Evolutionary conservation across 441 rosid genomes (phyloP).

Genomic region (Populus tomentosa): DNA sequence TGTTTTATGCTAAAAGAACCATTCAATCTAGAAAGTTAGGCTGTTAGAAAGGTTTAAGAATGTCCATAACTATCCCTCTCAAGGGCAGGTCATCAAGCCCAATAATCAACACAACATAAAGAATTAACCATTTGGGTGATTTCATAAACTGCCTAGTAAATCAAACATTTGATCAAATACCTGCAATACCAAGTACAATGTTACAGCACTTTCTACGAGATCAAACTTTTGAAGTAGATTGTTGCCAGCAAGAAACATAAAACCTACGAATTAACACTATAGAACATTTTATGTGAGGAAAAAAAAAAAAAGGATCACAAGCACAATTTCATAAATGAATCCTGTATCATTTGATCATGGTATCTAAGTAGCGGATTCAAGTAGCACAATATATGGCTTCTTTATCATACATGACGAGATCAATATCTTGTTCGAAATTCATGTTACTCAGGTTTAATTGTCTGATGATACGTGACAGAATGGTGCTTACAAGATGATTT

Average conservation of each 20-base stretch:
- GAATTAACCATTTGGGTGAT: background rate
- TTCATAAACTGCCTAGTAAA: background rate
- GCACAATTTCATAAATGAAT: background rate
- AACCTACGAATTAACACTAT: background rate
- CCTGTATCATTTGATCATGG: background rate
- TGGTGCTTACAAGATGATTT: background rate
- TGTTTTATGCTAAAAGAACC: background rate
- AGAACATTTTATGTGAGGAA: background rate
- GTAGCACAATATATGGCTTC: background rate
- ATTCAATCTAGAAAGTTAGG: background rate
- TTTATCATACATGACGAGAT: background rate
- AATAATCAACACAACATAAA: background rate
- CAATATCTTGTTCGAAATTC: background rate
- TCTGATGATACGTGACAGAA: background rate
- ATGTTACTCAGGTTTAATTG: background rate
- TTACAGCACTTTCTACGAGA: background rate
- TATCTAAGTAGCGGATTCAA: background rate
- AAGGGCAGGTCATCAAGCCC: background rate
- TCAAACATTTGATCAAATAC: background rate
- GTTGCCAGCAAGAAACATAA: background rate
- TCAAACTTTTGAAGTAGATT: background rate
- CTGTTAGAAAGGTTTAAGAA: background rate
- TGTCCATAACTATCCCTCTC: background rate
- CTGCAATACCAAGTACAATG: background rate
- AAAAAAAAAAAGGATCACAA: background rate